Base-by-base conservation (phyloP, 148 eudicot species). In the Rhododendron mucronatum region DNA sequence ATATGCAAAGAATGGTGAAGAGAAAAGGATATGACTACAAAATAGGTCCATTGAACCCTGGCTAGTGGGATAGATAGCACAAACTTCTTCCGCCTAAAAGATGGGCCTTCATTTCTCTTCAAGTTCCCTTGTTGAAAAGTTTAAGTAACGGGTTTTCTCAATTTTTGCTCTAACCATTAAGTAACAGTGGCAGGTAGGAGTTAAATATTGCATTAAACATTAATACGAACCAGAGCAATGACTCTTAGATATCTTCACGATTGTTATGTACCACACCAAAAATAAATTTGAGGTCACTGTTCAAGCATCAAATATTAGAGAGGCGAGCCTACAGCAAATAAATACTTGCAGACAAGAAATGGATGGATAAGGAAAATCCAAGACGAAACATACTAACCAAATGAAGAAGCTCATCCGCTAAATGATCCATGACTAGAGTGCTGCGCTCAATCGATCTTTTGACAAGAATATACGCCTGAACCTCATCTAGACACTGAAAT, bases 381-480 rank as follows among this genome's bases (percentile, higher is more conserved):
- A 51, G 81, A 73, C 81, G 79, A 74, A 35, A 63, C 75, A 69
- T 80, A 87, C 98, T 92, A 48, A 95, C 99, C 98, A 93, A 87
- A 65, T 92, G 92, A 85, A 91, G 90, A 90, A 88, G 86, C 73
- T 92, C 90, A 78, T 90, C 90, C 82, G 80, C 85, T 47, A 86
- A 20, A 83, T 76, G 86, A 85, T 89, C 92, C 73, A 82, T 87
- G 76, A 84, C 85, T 57, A 82, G 71, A 86, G 84, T 86, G n/a
- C 87, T 91, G 84, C 83, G 86, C 86, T 92, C 93, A 73, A 86
- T 63, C 50, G 87, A 88, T 86, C 98, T 93, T 84, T 93, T 87
- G 20, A 94, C 95, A 65, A 95, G 85, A 79, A 97, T 94, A 86
- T 97, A 97, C 9, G 99, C 93, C 80, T 97, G 99, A 86, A 97